Base-by-base conservation (phyloP, 2,329 filamentous ascomycete species). In the Epichloe coenophiala region DNA sequence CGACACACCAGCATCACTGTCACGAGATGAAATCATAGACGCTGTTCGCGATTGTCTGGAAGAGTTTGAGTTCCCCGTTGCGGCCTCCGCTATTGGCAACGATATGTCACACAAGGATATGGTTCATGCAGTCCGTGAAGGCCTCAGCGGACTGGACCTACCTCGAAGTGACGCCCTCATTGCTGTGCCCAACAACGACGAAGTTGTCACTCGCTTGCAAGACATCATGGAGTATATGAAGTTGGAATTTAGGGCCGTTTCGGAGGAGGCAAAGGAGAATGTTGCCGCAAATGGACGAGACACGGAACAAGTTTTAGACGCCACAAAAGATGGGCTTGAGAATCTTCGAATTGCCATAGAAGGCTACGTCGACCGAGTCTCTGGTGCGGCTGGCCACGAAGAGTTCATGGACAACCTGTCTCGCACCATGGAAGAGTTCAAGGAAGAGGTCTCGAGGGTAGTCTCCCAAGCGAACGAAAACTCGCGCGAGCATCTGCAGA, bases 21-120 rank as follows among this genome's bases (percentile, higher is more conserved):
- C 89, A 0, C 78, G 84, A 44, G 88, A 95, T 48, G 90, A 95
- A 59, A 83, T 96, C 21, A 76, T 95, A 4, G 80, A 84, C 47
- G 86, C 86, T 3, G 86, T 97, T 21, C 81, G 86, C 27, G 88
- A 95, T 64, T 94, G 87, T 54, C 72, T 97, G 4, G 87, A 94
- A 57, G 86, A 88, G 56, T 86, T 93, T 56, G 87, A 90, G 60
- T 86, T 86, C 56, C 83, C 83, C 1, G 71, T 81, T 21, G 76
- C 80, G 3, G 73, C 77, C 1, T 75, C 77, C 12, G 74, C 76
- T 31, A 64, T 74, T 21, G 72, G 72, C 7, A 69, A 78, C n/a
- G 65, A 68, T 13, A 63, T 83, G 35, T 79, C 76, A 0, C 71
- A 74, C 39, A 76, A 83, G 27, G 80, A 84, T 54, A 75, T 86